phyloP scores from a whole-genome alignment of 192 early-diverging fungal genomes.

The Podila clonocystis region DNA sequence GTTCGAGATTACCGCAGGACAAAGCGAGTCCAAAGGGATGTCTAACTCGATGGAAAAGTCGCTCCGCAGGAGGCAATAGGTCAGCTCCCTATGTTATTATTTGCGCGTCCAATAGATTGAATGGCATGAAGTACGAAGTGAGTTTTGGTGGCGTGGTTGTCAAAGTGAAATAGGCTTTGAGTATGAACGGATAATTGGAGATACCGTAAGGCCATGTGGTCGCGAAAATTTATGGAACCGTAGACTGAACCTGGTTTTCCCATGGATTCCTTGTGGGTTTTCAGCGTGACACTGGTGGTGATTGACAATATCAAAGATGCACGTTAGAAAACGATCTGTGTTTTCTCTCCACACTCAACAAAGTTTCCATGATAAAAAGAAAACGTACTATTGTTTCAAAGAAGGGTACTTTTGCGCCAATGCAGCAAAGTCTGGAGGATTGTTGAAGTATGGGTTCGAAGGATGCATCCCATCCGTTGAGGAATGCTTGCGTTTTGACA shows the following conservation, averaged over 20 bases:
- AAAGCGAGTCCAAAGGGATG: slow-evolving; percentile 73
- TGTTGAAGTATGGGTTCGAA: slow-evolving; percentile 64
- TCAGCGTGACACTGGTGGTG: slow-evolving; percentile 26
- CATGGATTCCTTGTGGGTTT: background rate
- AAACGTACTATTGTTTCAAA: slow-evolving; percentile 60
- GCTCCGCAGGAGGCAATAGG: slow-evolving; percentile 63
- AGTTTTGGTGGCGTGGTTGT: background rate
- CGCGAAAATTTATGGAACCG: slow-evolving; percentile 68
- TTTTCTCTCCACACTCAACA: background rate
- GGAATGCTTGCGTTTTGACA: slow-evolving; percentile 31
- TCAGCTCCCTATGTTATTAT: slow-evolving; percentile 62
- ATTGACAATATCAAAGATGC: background rate
- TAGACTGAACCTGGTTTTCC: background rate
- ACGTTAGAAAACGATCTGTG: background rate
- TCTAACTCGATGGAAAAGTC: slow-evolving; percentile 74
- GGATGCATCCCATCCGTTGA: slow-evolving; percentile 62
- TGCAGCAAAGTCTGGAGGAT: slow-evolving; percentile 63
- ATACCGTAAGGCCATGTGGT: slow-evolving; percentile 69
- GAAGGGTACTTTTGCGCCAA: slow-evolving; percentile 59
- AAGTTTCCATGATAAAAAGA: background rate
- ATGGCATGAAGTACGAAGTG: background rate
- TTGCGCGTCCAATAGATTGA: too few species aligned
- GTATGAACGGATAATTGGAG: background rate
- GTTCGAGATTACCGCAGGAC: slow-evolving; percentile 64
- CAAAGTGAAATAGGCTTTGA: background rate